phyloP scores from a whole-genome alignment of 176 grass and related monocot species.

The Carex scoparia region DNA sequence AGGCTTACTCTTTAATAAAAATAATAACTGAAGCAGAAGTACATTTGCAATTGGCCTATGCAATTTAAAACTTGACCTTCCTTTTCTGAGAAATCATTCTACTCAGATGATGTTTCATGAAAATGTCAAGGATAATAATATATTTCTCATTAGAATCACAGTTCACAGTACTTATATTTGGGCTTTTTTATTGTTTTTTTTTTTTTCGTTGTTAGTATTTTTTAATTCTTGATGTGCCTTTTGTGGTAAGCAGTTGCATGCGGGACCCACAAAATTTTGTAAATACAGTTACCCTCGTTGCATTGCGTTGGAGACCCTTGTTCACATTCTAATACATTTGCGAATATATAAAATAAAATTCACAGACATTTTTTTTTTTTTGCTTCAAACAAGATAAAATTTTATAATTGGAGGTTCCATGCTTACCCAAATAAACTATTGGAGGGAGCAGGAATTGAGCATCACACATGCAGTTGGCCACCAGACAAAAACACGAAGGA shows the following conservation, averaged over 20 bases:
- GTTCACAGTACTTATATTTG: not conserved
- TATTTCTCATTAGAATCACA: not conserved
- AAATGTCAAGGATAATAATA: not conserved
- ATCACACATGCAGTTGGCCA: constrained; percentile 21
- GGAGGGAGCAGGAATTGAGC: constrained; percentile 32
- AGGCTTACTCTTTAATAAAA: not conserved
- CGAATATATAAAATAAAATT: not conserved
- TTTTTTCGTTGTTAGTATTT: not conserved
- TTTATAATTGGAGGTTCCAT: constrained; percentile 29
- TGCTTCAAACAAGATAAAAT: constrained; percentile 22
- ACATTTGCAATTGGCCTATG: not conserved
- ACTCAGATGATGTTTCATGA: not conserved
- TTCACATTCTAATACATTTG: not conserved
- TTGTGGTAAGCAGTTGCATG: not conserved
- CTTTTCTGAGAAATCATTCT: not conserved
- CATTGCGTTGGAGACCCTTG: not conserved
- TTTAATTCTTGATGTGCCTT: not conserved
- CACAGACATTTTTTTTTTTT: not conserved
- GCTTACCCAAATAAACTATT: constrained; percentile 87
- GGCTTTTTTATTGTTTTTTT: not conserved
- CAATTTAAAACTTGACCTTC: not conserved
- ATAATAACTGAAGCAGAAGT: not conserved
- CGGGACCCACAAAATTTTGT: not conserved
- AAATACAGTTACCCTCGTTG: not conserved
- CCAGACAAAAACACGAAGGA: constrained; percentile 34